Conservation (phyloP, 495 filamentous ascomycete species). For the Xylaria telfairii region DNA sequence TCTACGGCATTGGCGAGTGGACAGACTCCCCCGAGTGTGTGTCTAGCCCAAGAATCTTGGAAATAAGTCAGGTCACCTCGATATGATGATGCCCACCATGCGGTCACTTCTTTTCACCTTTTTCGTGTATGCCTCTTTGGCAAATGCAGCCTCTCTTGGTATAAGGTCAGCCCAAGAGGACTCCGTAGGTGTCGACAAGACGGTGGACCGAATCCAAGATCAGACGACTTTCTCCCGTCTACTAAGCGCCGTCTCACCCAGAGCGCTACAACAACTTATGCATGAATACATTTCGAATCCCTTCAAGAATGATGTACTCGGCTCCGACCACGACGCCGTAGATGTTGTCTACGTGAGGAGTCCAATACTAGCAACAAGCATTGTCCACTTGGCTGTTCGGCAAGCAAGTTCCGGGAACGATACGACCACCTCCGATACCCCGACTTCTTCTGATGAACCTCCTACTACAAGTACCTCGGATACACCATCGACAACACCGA, state of each 20-base stretch:
- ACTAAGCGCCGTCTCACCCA: constrained; percentile 44
- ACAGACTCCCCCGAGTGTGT: background rate
- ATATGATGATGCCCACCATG: constrained; percentile 4
- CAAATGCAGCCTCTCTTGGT: constrained; percentile 38
- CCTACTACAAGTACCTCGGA: constrained; percentile 14
- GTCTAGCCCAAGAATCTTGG: background rate
- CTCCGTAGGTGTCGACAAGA: constrained; percentile 13
- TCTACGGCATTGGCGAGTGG: background rate
- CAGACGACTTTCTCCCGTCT: constrained; percentile 41
- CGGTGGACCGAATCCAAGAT: constrained; percentile 23
- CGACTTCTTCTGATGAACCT: constrained; percentile 25
- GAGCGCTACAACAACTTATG: constrained; percentile 46
- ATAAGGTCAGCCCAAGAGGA: constrained; percentile 22
- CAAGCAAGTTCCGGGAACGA: constrained; percentile 37
- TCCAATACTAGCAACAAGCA: constrained; percentile 41
- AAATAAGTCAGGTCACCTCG: background rate
- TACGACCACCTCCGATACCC: constrained; percentile 28
- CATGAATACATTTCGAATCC: constrained; percentile 46
- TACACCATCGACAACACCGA: constrained; percentile 6
- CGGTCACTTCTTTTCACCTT: constrained; percentile 35
- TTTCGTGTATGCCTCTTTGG: constrained; percentile 38
- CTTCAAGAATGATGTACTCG: constrained; percentile 45
- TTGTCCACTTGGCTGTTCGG: constrained; percentile 49
- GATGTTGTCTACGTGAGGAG: constrained; percentile 41
- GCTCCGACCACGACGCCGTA: constrained; percentile 43